Evolutionary conservation across 2,329 filamentous ascomycete genomes (phyloP).

Genomic region (Botrytis hyacinthi): DNA sequence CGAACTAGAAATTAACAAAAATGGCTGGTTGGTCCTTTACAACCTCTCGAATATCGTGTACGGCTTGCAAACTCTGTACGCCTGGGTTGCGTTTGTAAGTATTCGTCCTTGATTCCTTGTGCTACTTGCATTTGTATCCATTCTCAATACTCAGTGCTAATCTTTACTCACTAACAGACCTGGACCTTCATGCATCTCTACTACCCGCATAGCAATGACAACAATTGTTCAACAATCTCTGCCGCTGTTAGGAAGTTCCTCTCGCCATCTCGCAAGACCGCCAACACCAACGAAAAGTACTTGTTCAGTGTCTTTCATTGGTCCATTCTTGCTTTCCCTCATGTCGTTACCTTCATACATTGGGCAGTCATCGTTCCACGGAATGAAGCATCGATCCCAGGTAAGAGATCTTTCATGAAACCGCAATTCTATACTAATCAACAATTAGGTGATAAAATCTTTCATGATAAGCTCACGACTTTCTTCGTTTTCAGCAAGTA

Average conservation of each 20-base stretch:
- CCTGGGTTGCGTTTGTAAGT: slow-evolving; percentile 37
- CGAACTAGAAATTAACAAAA: slow-evolving; percentile 28
- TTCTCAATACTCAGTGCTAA: not conserved
- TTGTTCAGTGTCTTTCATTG: slow-evolving; percentile 40
- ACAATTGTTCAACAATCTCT: slow-evolving; percentile 21
- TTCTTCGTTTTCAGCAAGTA: slow-evolving; percentile 36
- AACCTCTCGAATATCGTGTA: slow-evolving; percentile 37
- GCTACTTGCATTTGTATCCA: not conserved
- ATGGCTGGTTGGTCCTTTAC: slow-evolving; percentile 33
- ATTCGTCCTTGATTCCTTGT: not conserved
- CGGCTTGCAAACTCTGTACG: slow-evolving; percentile 36
- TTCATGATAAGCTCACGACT: slow-evolving; percentile 28
- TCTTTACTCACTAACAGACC: slow-evolving; percentile 26
- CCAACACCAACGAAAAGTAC: slow-evolving; percentile 30
- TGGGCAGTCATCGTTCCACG: slow-evolving; percentile 37
- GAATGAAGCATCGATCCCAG: slow-evolving; percentile 27
- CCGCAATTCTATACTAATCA: slow-evolving; percentile 20
- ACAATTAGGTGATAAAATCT: slow-evolving; percentile 26
- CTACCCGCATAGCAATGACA: slow-evolving; percentile 34
- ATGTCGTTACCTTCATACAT: slow-evolving; percentile 35
- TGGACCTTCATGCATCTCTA: slow-evolving; percentile 40
- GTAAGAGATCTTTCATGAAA: slow-evolving; percentile 18
- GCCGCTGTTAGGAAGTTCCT: slow-evolving; percentile 30
- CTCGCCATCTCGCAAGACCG: slow-evolving; percentile 32
- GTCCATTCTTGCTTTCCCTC: slow-evolving; percentile 35